phyloP scores from a whole-genome alignment of 208 protist species.

The Wallacemonas rigidus region DNA sequence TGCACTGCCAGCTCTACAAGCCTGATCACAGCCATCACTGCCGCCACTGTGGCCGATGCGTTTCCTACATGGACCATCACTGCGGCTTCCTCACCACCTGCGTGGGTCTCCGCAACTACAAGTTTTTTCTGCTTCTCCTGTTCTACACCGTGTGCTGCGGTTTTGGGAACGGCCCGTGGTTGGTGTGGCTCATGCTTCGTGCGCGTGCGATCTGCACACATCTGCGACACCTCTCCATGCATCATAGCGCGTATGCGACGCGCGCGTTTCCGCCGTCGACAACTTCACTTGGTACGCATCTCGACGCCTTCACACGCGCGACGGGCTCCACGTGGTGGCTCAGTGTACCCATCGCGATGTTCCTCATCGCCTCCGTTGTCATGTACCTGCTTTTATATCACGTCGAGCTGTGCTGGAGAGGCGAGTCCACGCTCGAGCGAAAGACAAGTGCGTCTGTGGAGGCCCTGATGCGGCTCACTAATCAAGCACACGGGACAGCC shows the following conservation, averaged over 20 bases:
- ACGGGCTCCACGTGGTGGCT: slow-evolving; percentile 27
- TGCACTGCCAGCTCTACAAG: slow-evolving; percentile 51
- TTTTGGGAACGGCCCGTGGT: slow-evolving; percentile 28
- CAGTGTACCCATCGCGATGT: slow-evolving; percentile 30
- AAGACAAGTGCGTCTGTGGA: slow-evolving; percentile 24
- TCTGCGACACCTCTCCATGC: slow-evolving; percentile 2
- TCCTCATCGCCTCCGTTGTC: slow-evolving; percentile 22
- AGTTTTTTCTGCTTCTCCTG: slow-evolving; percentile 80
- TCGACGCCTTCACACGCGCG: slow-evolving; percentile 13
- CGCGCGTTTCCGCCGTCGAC: background rate
- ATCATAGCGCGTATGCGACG: background rate
- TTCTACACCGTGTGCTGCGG: slow-evolving; percentile 48
- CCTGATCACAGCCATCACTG: slow-evolving; percentile 68
- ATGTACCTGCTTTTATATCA: slow-evolving; percentile 42
- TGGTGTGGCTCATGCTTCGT: background rate
- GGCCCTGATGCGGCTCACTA: slow-evolving; percentile 24
- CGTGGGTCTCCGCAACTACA: slow-evolving; percentile 80
- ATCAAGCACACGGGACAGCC: background rate
- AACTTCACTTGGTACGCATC: background rate
- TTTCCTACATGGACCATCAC: slow-evolving; percentile 78
- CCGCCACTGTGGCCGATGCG: slow-evolving; percentile 49
- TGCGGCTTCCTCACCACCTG: slow-evolving; percentile 77
- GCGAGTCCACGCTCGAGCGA: slow-evolving; percentile 56
- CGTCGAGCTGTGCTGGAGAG: slow-evolving; percentile 38
- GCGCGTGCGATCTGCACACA: slow-evolving; percentile 6